Conservation (phyloP, 352 stramenopile genomes). For the Sclerospora graminicola region DNA sequence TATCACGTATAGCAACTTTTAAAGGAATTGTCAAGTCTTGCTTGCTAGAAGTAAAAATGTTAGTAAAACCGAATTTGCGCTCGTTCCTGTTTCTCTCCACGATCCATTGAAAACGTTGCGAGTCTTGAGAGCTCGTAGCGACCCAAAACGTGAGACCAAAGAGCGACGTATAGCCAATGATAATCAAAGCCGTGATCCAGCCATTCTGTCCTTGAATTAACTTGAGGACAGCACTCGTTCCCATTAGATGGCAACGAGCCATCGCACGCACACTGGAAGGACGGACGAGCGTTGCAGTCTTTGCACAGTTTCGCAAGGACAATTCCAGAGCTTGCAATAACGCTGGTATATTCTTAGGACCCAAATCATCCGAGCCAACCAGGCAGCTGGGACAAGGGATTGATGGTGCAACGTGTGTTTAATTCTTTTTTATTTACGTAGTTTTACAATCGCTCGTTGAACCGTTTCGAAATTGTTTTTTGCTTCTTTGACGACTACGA, state of each 20-base stretch:
- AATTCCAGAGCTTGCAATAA: constrained; percentile 12
- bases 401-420: too few relatives aligned
- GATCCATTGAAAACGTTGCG: constrained; percentile 23
- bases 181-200: constrained; percentile 21
- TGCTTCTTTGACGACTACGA: too few relatives aligned
- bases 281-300: constrained; percentile 20
- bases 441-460: too few relatives aligned
- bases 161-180: constrained; percentile 17
- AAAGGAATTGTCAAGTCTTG: too few relatives aligned
- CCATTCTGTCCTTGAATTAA: constrained; percentile 8
- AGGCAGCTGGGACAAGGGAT: too few relatives aligned
- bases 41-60: too few relatives aligned
- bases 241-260: constrained; percentile 17
- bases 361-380: constrained; percentile 22
- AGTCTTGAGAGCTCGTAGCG: constrained; percentile 29
- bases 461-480: too few relatives aligned
- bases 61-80: too few relatives aligned
- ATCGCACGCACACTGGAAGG: constrained; percentile 14
- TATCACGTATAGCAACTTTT: too few relatives aligned
- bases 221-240: constrained; percentile 19
- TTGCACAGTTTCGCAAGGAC: constrained; percentile 26
- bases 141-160: constrained; percentile 28
- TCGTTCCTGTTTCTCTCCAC: constrained; percentile 23
- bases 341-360: constrained; percentile 5
- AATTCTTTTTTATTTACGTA: too few relatives aligned